Evolutionary conservation across 2,329 filamentous ascomycete genomes (phyloP), one percentile per base, ranked within the genome.

Genomic region (Myriosclerotinia curreyana): DNA sequence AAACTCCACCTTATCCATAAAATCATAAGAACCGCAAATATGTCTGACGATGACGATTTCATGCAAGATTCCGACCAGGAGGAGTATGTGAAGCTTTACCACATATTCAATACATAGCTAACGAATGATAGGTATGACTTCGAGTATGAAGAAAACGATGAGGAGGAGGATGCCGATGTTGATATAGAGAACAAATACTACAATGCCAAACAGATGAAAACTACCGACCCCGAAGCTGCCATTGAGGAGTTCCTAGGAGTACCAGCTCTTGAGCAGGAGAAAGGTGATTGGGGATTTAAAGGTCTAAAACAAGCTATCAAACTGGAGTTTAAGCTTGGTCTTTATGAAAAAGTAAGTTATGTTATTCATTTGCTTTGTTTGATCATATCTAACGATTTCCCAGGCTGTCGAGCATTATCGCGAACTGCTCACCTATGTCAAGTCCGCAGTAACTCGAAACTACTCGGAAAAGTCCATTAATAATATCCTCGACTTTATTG

Each of bases 101-200:
- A 55, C 17, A 55, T 46, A 8, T 64, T 65, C 53, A 64, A 20
- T 36, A 22, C 46, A 42, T 54, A 60, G 44, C 70, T 74, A 52
- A 74, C 58, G 9, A n/a, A 8, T 36, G 44, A 5, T 65, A 91
- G 89, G 73, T 92, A 97, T 75, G 95, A 98, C 78, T 98, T 98
- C 76, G 94, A 98, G 74, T 98, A 97, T 77, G 94, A 97, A 75
- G 95, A 92, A 71, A 79, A 88, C 65, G 92, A 96, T 64, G 92
- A 95, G 56, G 91, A 96, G 51, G 89, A 96, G 65, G 86, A 85
- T 40, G 92, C 88, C 65, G 92, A 97, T 75, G 90, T 97, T 72
- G 92, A 94, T 70, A 96, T 98, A 76, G 95, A 99, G 77, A 99
- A 99, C 81, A 97, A 96, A 79, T 99, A 99, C 81, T 99, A 98